Percentiles rank a stretch among this genome's conserved stretches.
Conservation (phyloP, 2,329 filamentous ascomycete species). For the Penicillium expansum region DNA sequence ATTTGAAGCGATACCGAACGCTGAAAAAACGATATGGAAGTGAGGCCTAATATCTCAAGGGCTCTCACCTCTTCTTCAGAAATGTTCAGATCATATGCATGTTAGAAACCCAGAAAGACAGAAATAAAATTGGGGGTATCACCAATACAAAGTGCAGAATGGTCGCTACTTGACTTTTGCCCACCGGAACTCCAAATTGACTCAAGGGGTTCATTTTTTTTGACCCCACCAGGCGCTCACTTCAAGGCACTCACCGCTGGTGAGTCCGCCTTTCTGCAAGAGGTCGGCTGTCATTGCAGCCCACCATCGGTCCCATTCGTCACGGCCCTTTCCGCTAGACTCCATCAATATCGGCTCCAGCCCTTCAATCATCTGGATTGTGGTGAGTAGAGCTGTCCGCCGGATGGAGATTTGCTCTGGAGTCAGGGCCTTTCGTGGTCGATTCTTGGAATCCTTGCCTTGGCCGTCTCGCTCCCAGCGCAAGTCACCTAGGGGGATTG, state of each 20-base stretch:
- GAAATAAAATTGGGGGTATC: conserved; percentile 35
- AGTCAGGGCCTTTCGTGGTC: conserved; percentile 54
- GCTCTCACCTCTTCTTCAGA: conserved; percentile 12
- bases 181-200: conserved; percentile 32
- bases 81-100: conserved; percentile 22
- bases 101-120: conserved; percentile 20
- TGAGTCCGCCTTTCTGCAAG: conserved; percentile 72
- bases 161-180: conserved; percentile 29
- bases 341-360: conserved; percentile 80
- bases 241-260: conserved; percentile 79
- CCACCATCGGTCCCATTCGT: conserved; percentile 91
- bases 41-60: conserved; percentile 22
- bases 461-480: conserved; percentile 75
- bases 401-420: conserved; percentile 70
- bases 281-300: conserved; percentile 82
- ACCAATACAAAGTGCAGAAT: conserved; percentile 39
- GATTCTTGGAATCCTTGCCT: conserved; percentile 33
- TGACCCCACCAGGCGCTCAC: conserved; percentile 64
- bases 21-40: conserved; percentile 74
- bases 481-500: conserved; percentile 80
- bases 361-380: conserved; percentile 79
- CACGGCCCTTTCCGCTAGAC: conserved; percentile 78
- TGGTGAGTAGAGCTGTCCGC: conserved; percentile 74
- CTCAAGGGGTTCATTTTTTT: conserved; percentile 46
- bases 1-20: conserved; percentile 85